Evolutionary conservation across 2,329 filamentous ascomycete species (phyloP).

Genomic region (Calonectria hawksworthii): DNA sequence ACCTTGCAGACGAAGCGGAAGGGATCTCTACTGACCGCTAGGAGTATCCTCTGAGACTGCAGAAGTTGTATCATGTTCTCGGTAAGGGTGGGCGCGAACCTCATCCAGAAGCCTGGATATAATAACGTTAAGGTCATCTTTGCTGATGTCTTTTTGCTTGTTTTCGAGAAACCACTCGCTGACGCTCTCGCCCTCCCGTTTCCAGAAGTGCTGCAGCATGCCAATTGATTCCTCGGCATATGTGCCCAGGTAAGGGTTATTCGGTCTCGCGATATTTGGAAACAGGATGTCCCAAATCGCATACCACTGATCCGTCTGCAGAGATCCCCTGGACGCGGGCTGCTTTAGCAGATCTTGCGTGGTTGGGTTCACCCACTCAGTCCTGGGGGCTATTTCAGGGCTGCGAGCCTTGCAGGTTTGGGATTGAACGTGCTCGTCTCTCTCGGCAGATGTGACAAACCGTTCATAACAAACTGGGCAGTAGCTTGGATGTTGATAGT

Average conservation of each 20-base stretch:
- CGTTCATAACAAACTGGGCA: neutral
- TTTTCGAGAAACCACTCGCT: neutral
- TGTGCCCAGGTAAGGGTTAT: neutral
- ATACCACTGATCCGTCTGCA: neutral
- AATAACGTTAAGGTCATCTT: neutral
- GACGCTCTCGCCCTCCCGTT: neutral
- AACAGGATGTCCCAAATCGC: neutral
- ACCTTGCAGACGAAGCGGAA: neutral
- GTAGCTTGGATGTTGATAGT: neutral
- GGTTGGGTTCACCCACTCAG: neutral
- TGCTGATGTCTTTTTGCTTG: neutral
- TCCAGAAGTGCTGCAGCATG: conserved; percentile 1
- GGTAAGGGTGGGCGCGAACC: neutral
- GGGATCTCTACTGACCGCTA: neutral
- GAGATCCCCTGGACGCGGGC: neutral
- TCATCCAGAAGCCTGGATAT: neutral
- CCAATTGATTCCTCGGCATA: neutral
- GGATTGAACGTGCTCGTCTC: neutral
- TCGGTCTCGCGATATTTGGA: neutral
- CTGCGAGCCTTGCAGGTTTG: neutral
- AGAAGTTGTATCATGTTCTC: neutral
- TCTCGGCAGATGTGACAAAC: neutral
- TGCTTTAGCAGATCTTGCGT: neutral
- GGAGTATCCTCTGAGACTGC: neutral
- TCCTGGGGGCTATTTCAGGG: neutral